These are phyloP conservation scores for Acidomyces sp. DNA, from an alignment of 495 filamentous ascomycete genomes.

Conservation along the genomic window DNA sequence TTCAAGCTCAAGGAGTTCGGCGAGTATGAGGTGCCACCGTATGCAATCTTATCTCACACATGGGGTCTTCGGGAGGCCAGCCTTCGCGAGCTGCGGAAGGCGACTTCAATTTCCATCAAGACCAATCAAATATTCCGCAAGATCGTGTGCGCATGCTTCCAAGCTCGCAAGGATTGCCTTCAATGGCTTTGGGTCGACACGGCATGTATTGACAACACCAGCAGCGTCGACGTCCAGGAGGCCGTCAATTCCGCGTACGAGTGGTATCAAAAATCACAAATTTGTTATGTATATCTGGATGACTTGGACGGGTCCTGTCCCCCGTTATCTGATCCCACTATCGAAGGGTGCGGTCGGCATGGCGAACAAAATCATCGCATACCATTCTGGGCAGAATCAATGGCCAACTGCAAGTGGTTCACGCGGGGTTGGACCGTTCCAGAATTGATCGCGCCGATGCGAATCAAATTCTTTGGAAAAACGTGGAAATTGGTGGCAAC, in stretches of 20 bases:
- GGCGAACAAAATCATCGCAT: too few species aligned
- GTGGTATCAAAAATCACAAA: constrained; percentile 13
- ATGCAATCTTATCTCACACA: constrained; percentile 17
- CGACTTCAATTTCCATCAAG: too few species aligned
- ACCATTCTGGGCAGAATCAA: too few species aligned
- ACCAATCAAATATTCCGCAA: too few species aligned
- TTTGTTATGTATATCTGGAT: constrained; percentile 14
- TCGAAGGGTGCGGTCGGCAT: too few species aligned
- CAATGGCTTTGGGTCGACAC: constrained; percentile 18
- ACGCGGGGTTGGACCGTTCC: background rate
- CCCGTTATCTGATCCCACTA: too few species aligned
- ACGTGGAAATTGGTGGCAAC: background rate
- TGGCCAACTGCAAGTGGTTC: too few species aligned
- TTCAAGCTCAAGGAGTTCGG: constrained; percentile 6
- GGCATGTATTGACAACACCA: constrained; percentile 19
- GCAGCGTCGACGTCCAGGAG: constrained; percentile 16
- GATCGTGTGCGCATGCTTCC: background rate
- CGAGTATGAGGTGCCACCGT: constrained; percentile 3
- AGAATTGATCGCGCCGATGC: background rate
- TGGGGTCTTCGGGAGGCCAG: constrained; percentile 10
- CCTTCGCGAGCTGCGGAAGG: constrained; percentile 6
- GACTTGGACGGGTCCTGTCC: constrained; percentile 8
- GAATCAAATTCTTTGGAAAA: background rate
- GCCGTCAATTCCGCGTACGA: constrained; percentile 20
- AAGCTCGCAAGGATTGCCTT: background rate